Evolutionary conservation across 2,329 filamentous ascomycete genomes (phyloP).

Genomic region (Byssochlamys sp.): DNA sequence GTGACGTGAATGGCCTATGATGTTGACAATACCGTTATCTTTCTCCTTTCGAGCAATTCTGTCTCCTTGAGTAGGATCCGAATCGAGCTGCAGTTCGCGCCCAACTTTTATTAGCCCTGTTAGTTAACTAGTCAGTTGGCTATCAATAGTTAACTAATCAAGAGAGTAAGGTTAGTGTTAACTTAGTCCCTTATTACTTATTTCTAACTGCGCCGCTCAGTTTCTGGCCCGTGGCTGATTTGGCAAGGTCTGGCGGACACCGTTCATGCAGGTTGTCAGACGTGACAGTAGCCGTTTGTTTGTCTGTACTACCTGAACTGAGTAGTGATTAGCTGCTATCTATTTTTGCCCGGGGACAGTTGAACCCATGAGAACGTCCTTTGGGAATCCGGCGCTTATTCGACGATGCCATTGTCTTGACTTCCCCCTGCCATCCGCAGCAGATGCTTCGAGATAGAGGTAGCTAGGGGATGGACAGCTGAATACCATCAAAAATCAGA

Average conservation of each 20-base stretch:
- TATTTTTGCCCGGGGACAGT: not conserved
- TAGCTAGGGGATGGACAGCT: not conserved
- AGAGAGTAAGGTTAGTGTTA: not conserved
- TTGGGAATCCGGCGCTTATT: not conserved
- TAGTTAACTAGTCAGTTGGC: no score
- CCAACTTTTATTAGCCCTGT: not conserved
- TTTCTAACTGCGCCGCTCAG: not conserved
- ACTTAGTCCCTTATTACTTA: not conserved
- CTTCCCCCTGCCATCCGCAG: not conserved
- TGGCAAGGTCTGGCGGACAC: not conserved
- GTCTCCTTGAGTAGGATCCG: not conserved
- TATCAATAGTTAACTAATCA: no score
- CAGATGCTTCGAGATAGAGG: not conserved
- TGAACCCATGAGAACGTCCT: no score
- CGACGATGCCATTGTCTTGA: not conserved
- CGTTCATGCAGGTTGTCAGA: not conserved
- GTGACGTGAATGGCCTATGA: not conserved
- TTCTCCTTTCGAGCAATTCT: not conserved
- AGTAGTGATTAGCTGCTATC: not conserved
- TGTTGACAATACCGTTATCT: not conserved
- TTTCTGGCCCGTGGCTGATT: not conserved
- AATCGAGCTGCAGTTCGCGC: not conserved
- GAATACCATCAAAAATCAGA: not conserved
- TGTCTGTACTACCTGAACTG: not conserved
- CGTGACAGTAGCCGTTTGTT: not conserved